These are phyloP conservation scores for Spongispora temasekensis DNA, from an alignment of 1,284 basidiomycete genomes.

Conservation along the genomic window DNA sequence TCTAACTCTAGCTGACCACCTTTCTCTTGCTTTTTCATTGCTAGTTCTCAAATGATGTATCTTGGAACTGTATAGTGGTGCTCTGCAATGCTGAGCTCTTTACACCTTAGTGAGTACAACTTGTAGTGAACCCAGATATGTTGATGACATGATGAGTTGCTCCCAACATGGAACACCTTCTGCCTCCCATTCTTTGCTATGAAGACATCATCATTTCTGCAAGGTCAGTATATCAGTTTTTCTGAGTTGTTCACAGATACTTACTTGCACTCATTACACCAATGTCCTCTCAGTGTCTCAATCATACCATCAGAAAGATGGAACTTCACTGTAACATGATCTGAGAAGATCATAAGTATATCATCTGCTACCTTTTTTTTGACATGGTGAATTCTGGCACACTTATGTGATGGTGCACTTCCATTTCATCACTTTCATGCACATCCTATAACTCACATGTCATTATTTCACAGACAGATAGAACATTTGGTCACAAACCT, in stretches of 20 bases:
- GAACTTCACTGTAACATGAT: background rate
- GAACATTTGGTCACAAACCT: background rate
- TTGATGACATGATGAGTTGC: background rate
- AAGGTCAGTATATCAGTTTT: background rate
- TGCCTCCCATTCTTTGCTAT: background rate
- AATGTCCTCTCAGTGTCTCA: background rate
- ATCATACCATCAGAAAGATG: background rate
- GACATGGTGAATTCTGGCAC: background rate
- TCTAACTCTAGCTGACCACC: background rate
- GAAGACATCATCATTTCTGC: background rate
- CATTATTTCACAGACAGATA: background rate
- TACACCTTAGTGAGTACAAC: background rate
- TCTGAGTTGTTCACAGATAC: background rate
- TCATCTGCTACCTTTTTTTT: background rate
- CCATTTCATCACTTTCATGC: background rate
- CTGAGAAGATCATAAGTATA: background rate
- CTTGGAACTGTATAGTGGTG: background rate
- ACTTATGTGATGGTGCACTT: background rate
- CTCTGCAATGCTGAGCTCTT: background rate
- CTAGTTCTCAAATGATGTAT: background rate
- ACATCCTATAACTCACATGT: background rate
- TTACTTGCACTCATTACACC: background rate
- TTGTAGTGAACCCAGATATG: background rate
- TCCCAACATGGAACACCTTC: background rate
- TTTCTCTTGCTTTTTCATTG: background rate